These are phyloP conservation scores for Sonneratia alba DNA, from an alignment of 345 rosid genomes.

Conservation along the genomic window DNA sequence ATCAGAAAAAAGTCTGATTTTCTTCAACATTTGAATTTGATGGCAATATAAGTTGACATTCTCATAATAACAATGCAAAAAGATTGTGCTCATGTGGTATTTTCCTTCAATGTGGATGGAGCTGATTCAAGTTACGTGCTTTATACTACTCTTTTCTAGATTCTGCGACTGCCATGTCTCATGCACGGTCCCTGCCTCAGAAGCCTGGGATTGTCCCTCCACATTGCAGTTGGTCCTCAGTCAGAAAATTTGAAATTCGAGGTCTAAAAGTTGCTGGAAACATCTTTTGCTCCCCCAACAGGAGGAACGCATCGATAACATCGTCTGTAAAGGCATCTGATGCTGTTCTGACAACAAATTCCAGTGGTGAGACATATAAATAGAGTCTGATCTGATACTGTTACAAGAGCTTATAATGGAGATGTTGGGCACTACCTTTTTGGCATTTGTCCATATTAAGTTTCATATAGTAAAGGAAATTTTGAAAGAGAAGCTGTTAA, in stretches of 20 bases:
- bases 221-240: slow-evolving; percentile 17
- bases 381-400: not conserved
- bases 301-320: slow-evolving; percentile 17
- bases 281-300: slow-evolving; percentile 16
- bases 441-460: too few species aligned
- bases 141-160: slow-evolving; percentile 12
- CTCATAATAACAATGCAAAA: not conserved
- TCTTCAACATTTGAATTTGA: not conserved
- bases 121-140: not conserved
- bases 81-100: not conserved
- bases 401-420: not conserved
- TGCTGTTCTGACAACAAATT: slow-evolving; percentile 31
- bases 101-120: not conserved
- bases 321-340: slow-evolving; percentile 41
- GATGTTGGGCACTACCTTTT: not conserved
- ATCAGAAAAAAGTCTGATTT: not conserved
- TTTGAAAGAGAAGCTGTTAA: not conserved
- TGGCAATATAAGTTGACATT: not conserved
- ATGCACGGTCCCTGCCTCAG: slow-evolving; percentile 10
- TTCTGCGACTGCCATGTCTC: slow-evolving; percentile 24
- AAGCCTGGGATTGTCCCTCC: slow-evolving; percentile 20
- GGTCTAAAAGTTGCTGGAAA: slow-evolving; percentile 18
- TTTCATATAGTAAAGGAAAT: not conserved
- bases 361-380: slow-evolving; percentile 36
- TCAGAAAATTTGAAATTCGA: slow-evolving; percentile 20